These are phyloP conservation scores for Emmonsiellopsis sp. DNA, from an alignment of 2,329 filamentous ascomycete genomes.

Conservation along the genomic window DNA sequence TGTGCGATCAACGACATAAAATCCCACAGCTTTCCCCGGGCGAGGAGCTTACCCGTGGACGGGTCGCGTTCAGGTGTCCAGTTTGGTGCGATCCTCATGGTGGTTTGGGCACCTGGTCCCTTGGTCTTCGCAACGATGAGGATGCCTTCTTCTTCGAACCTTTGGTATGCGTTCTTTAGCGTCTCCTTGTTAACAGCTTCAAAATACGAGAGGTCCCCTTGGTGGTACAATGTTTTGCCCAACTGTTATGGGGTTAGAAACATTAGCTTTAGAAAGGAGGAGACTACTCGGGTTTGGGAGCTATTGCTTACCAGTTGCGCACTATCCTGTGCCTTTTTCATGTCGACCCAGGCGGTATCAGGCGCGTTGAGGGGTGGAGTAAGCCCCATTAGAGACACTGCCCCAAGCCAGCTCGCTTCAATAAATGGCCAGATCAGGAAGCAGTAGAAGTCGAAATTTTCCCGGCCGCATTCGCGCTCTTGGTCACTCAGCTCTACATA, in stretches of 20 bases:
- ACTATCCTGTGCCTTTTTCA: constrained; percentile 66
- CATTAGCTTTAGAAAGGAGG: not conserved
- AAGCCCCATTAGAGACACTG: constrained; percentile 77
- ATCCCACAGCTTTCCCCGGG: constrained; percentile 75
- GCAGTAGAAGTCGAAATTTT: constrained; percentile 98
- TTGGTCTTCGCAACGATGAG: constrained; percentile 59
- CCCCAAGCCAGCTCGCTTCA: constrained; percentile 85
- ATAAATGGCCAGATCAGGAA: constrained; percentile 99
- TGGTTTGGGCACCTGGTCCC: constrained; percentile 33
- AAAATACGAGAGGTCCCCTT: constrained; percentile 93
- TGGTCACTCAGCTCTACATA: constrained; percentile 63
- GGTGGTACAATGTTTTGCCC: constrained; percentile 93
- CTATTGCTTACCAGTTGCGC: constrained; percentile 59
- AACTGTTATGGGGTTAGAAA: constrained; percentile 42
- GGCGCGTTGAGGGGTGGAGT: constrained; percentile 53
- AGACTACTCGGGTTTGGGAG: not conserved
- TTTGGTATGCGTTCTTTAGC: constrained; percentile 80
- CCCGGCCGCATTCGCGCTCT: constrained; percentile 69
- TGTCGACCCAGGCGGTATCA: constrained; percentile 69
- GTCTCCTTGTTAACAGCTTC: constrained; percentile 98
- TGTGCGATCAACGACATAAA: constrained; percentile 83
- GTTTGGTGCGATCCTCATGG: constrained; percentile 58
- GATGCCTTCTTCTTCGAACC: constrained; percentile 87
- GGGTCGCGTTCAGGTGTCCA: constrained; percentile 65
- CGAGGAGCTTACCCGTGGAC: constrained; percentile 50